Evolutionary conservation across 306 rosid genomes (phyloP).

Genomic region (Casuarina equisetifolia): DNA sequence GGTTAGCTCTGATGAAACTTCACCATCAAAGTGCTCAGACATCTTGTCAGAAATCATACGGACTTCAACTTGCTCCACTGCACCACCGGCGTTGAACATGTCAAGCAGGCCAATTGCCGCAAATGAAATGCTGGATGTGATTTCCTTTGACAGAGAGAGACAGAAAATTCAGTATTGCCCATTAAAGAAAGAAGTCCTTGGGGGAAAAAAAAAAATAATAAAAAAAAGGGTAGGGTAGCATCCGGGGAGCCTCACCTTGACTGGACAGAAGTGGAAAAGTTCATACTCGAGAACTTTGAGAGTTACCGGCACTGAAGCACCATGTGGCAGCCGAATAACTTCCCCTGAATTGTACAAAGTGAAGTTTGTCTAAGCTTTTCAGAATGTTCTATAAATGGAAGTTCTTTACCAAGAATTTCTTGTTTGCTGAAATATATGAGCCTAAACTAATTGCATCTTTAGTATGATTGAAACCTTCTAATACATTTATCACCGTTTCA

Average conservation of each 20-base stretch:
- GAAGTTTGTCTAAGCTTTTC: background rate
- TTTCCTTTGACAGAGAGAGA: conserved; percentile 43
- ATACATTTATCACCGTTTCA: background rate
- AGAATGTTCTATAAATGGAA: background rate
- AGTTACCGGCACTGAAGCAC: conserved; percentile 76
- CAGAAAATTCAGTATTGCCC: conserved; percentile 2
- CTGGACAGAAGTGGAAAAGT: conserved; percentile 81
- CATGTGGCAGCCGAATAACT: conserved; percentile 66
- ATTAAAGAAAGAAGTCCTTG: background rate
- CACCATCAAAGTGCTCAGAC: conserved; percentile 48
- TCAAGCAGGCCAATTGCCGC: conserved; percentile 86
- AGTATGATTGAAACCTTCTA: background rate
- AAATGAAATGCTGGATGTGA: conserved; percentile 53
- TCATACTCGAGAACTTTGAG: conserved; percentile 80
- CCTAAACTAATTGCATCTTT: background rate
- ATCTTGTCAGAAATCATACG: conserved; percentile 33
- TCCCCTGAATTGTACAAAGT: conserved; percentile 54
- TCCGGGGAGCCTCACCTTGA: conserved; percentile 44
- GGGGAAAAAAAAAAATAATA: no score
- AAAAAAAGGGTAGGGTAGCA: background rate
- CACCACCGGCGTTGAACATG: conserved; percentile 82
- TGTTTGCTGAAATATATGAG: background rate
- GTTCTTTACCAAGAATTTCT: background rate
- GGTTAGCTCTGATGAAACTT: conserved; percentile 39
- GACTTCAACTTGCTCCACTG: conserved; percentile 61